A percentile compares a stretch with the other conserved stretches of the same genome.
These are phyloP conservation scores for Saussurea involucrata DNA, from an alignment of 129 eudicot species.

Conservation along the genomic window DNA sequence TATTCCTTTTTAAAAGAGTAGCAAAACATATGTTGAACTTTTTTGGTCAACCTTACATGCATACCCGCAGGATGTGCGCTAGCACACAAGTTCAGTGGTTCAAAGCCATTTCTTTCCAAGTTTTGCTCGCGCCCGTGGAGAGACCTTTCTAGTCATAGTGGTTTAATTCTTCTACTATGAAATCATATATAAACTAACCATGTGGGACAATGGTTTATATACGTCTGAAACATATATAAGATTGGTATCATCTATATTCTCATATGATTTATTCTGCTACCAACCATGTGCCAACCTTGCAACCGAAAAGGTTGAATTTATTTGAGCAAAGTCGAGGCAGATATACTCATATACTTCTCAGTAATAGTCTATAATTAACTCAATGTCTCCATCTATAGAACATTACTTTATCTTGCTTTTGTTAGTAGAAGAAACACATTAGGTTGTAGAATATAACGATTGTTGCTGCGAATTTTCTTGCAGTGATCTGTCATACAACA, in stretches of 20 bases:
- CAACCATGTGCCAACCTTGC: background rate
- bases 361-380: background rate
- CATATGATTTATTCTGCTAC: background rate
- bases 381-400: no score
- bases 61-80: background rate
- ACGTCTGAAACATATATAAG: background rate
- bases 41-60: background rate
- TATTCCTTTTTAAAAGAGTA: background rate
- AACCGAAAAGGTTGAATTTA: background rate
- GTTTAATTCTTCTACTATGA: background rate
- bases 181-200: background rate
- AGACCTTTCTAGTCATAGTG: background rate
- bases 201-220: no score
- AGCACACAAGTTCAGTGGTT: background rate
- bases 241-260: background rate
- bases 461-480: background rate
- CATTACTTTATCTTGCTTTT: no score
- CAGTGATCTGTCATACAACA: conserved; percentile 53
- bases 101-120: background rate
- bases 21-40: background rate
- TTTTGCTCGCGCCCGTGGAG: background rate
- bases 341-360: background rate
- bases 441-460: background rate
- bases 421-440: no score
- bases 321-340: background rate